Evolutionary conservation across 148 eudicot species (phyloP).

Genomic region (Talinum fruticosum): DNA sequence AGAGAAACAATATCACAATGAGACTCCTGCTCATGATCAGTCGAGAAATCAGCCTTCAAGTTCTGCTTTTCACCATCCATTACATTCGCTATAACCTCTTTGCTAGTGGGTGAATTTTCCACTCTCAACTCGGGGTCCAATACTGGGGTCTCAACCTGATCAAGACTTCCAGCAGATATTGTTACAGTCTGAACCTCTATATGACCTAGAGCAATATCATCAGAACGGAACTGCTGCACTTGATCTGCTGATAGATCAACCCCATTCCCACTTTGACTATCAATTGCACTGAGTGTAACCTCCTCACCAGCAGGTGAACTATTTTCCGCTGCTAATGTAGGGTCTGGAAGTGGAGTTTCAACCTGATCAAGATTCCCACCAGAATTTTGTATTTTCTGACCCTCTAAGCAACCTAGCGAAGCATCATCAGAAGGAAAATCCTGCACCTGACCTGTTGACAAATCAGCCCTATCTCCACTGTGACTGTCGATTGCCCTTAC

Average conservation of each 20-base stretch:
- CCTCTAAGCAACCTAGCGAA: neutral
- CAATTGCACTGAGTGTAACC: neutral
- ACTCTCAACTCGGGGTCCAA: constrained; percentile 9
- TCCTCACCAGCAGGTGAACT: neutral
- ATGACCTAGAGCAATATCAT: neutral
- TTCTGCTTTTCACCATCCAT: neutral
- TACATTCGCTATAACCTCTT: constrained; percentile 3
- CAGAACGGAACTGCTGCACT: neutral
- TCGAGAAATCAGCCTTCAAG: neutral
- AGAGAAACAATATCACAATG: neutral
- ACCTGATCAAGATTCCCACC: neutral
- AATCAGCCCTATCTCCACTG: neutral
- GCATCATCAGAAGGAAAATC: constrained; percentile 2
- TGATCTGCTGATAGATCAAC: neutral
- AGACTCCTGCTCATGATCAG: neutral
- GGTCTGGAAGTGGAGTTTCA: neutral
- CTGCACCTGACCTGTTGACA: constrained; percentile 8
- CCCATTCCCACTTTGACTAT: neutral
- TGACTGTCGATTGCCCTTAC: neutral
- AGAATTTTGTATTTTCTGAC: neutral
- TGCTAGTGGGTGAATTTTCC: constrained; percentile 11
- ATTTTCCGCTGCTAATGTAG: neutral
- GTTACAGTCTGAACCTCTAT: neutral
- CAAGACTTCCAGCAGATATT: neutral
- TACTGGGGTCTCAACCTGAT: neutral